A percentile compares a stretch with the other conserved stretches of the same genome.
These are phyloP conservation scores for Solanum peruvianum DNA, from an alignment of 257 asterid genomes.

Conservation along the genomic window DNA sequence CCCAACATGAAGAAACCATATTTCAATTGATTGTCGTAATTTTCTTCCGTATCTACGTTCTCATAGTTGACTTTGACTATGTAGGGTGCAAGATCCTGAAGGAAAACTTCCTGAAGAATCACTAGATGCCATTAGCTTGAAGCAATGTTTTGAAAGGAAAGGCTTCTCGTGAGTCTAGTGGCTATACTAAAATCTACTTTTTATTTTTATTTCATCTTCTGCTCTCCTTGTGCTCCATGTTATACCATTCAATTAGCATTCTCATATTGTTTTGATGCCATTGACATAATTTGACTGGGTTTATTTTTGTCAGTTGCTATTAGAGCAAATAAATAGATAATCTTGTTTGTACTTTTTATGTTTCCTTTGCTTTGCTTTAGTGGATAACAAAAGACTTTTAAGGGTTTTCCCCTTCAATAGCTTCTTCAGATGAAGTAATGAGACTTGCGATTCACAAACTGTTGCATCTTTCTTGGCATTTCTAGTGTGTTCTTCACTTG, in stretches of 20 bases:
- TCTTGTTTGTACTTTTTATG: neutral
- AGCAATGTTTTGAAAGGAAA: constrained; percentile 50
- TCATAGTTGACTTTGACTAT: neutral
- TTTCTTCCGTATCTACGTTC: neutral
- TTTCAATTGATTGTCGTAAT: neutral
- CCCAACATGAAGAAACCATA: neutral
- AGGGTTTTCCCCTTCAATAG: neutral
- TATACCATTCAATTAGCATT: neutral
- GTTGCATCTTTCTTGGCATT: neutral
- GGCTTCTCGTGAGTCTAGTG: constrained; percentile 76
- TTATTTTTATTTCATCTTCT: neutral
- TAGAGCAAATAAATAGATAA: neutral
- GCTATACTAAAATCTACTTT: too few relatives aligned
- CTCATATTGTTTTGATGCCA: neutral
- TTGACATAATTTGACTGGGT: neutral
- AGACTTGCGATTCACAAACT: neutral
- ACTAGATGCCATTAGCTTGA: constrained; percentile 52
- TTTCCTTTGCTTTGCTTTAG: neutral
- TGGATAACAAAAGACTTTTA: neutral
- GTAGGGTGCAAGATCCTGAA: constrained; percentile 79
- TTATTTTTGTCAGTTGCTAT: neutral
- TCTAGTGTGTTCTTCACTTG: neutral
- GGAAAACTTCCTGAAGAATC: constrained; percentile 88
- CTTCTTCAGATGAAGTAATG: neutral
- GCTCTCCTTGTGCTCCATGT: neutral